Conservation (phyloP, 1,284 basidiomycete genomes). For the Sutorius eximius region DNA sequence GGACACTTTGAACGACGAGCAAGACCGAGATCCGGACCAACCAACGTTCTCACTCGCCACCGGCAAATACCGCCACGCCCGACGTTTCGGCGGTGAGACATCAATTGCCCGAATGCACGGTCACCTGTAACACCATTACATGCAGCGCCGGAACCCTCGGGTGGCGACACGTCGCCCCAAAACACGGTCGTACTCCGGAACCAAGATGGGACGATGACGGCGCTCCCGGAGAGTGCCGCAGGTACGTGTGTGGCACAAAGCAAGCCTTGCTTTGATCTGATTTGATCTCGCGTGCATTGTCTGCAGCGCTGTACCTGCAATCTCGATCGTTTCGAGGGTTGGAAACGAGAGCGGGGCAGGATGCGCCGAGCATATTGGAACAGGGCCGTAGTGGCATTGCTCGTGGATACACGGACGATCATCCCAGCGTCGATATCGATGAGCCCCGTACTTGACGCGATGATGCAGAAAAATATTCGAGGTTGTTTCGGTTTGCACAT, state of each 20-base stretch:
- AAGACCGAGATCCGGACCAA: constrained; percentile 54
- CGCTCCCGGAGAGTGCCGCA: constrained; percentile 67
- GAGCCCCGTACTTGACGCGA: neutral
- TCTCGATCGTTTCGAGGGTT: constrained; percentile 80
- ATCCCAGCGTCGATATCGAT: neutral
- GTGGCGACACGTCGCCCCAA: constrained; percentile 19
- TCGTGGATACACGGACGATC: constrained; percentile 74
- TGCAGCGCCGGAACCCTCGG: constrained; percentile 4
- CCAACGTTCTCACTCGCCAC: constrained; percentile 87
- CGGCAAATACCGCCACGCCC: constrained; percentile 81
- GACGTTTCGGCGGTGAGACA: constrained; percentile 56
- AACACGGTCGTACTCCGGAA: constrained; percentile 60
- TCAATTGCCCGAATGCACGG: neutral
- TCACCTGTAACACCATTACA: neutral
- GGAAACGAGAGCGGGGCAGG: constrained; percentile 77
- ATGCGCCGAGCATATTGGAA: constrained; percentile 80
- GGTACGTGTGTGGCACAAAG: constrained; percentile 38
- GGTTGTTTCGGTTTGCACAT: neutral
- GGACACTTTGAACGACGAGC: constrained; percentile 17
- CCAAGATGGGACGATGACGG: constrained; percentile 58
- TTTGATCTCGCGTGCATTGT: constrained; percentile 7
- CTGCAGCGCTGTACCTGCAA: constrained; percentile 64
- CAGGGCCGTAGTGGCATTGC: constrained; percentile 91
- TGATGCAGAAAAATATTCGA: too few relatives aligned
- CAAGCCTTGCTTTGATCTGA: constrained; percentile 4